These are phyloP conservation scores for Perkinsus chesapeaki DNA, from an alignment of 169 alveolate genomes.

Conservation along the genomic window DNA sequence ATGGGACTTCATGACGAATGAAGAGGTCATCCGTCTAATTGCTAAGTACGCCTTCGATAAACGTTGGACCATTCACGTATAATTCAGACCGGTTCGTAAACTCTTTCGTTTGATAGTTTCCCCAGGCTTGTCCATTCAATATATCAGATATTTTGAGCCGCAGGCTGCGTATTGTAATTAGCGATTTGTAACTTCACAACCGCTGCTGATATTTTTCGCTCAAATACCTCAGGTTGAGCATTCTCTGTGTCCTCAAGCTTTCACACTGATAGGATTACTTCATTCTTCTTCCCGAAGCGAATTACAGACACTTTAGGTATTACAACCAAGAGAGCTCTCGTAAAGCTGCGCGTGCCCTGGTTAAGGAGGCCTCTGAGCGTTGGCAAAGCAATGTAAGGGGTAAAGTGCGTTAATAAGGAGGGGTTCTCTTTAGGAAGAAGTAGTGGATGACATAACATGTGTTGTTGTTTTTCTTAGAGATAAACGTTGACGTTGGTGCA, in stretches of 20 bases:
- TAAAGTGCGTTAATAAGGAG: neutral
- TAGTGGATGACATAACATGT: slow-evolving; percentile 71
- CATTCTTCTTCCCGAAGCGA: too few species aligned
- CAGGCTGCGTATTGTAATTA: too few species aligned
- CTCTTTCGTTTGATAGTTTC: too few species aligned
- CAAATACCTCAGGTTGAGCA: too few species aligned
- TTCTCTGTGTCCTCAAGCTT: too few species aligned
- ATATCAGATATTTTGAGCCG: too few species aligned
- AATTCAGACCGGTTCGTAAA: too few species aligned
- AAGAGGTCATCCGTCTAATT: slow-evolving; percentile 46
- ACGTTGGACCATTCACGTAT: neutral
- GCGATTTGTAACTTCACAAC: too few species aligned
- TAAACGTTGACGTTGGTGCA: neutral
- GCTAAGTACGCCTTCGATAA: slow-evolving; percentile 25
- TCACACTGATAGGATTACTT: too few species aligned
- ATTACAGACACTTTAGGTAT: too few species aligned
- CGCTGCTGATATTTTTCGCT: too few species aligned
- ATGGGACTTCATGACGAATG: slow-evolving; percentile 61
- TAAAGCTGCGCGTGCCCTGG: slow-evolving; percentile 57
- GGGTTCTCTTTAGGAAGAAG: slow-evolving; percentile 42
- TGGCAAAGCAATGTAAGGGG: slow-evolving; percentile 37
- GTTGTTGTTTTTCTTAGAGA: slow-evolving; percentile 55
- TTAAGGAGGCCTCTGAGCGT: slow-evolving; percentile 45
- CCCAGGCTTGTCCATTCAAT: too few species aligned
- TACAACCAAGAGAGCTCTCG: slow-evolving; percentile 54